These are phyloP conservation scores for Uncinocarpus reesii DNA, from an alignment of 2,329 filamentous ascomycete species.

Conservation along the genomic window DNA sequence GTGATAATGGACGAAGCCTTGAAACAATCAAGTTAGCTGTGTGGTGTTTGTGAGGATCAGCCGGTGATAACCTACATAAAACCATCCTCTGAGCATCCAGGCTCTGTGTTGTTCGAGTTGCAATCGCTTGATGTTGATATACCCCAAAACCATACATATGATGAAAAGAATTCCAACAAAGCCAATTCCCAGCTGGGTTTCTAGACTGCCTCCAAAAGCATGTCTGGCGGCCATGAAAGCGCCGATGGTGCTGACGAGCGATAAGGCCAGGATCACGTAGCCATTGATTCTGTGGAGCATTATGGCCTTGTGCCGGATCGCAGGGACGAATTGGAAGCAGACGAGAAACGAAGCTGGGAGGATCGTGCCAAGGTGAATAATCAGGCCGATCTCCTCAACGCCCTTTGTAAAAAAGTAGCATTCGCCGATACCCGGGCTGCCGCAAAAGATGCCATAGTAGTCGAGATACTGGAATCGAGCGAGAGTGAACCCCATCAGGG, in stretches of 20 bases:
- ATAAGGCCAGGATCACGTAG: slow-evolving; percentile 44
- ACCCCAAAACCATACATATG: slow-evolving; percentile 36
- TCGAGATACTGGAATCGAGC: slow-evolving; percentile 40
- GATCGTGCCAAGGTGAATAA: slow-evolving; percentile 31
- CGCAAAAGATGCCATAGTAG: slow-evolving; percentile 32
- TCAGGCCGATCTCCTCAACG: slow-evolving; percentile 32
- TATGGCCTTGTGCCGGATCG: slow-evolving; percentile 39
- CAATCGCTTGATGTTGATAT: slow-evolving; percentile 48
- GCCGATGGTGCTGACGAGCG: slow-evolving; percentile 38
- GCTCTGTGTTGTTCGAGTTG: slow-evolving; percentile 55
- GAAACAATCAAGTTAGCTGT: slow-evolving; percentile 22
- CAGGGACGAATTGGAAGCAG: slow-evolving; percentile 35
- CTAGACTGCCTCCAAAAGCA: slow-evolving; percentile 46
- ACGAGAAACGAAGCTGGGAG: slow-evolving; percentile 30
- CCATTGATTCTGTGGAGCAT: slow-evolving; percentile 52
- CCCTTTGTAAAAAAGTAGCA: slow-evolving; percentile 26
- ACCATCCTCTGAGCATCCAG: slow-evolving; percentile 52
- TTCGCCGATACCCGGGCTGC: slow-evolving; percentile 32
- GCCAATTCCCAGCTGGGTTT: slow-evolving; percentile 37
- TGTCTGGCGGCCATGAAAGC: slow-evolving; percentile 45
- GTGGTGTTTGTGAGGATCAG: slow-evolving; percentile 33
- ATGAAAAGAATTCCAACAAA: slow-evolving; percentile 9
- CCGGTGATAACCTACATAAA: slow-evolving; percentile 26
- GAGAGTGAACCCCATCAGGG: slow-evolving; percentile 41
- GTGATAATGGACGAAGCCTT: slow-evolving; percentile 21